These are phyloP conservation scores for Kluyveromyces aestuarii DNA, from an alignment of 805 yeast genomes.

Conservation along the genomic window DNA sequence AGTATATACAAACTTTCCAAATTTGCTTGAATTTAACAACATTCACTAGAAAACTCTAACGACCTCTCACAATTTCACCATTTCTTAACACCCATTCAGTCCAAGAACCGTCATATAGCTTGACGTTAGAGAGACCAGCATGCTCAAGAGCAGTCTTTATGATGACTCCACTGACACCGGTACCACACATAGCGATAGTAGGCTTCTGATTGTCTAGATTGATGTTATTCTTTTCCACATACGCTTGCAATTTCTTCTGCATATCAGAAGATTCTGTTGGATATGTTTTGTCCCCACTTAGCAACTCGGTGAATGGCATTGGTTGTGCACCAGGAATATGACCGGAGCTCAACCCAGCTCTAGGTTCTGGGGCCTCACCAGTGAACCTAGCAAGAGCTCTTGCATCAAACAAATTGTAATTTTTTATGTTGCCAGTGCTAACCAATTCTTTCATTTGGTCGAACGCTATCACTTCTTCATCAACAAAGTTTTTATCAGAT, in stretches of 20 bases:
- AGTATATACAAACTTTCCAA: no score
- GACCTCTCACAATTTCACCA: slow-evolving; percentile 16
- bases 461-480: slow-evolving; percentile 48
- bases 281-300: slow-evolving; percentile 40
- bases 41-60: background rate
- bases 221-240: slow-evolving; percentile 37
- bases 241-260: slow-evolving; percentile 35
- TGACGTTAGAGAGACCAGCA: slow-evolving; percentile 40
- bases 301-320: slow-evolving; percentile 61
- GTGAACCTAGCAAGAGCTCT: slow-evolving; percentile 66
- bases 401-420: slow-evolving; percentile 68
- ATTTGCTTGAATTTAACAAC: no score
- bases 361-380: slow-evolving; percentile 80
- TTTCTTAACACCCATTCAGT: slow-evolving; percentile 32
- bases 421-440: slow-evolving; percentile 32
- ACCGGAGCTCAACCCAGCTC: slow-evolving; percentile 82
- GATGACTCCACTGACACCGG: slow-evolving; percentile 93
- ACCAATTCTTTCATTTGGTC: slow-evolving; percentile 61
- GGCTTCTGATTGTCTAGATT: slow-evolving; percentile 42
- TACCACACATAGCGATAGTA: slow-evolving; percentile 84
- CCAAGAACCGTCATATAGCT: slow-evolving; percentile 84
- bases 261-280: slow-evolving; percentile 27
- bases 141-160: slow-evolving; percentile 63
- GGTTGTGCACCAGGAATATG: slow-evolving; percentile 78
- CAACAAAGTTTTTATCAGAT: slow-evolving; percentile 29